Evolutionary conservation across 148 eudicot genomes (phyloP).

Genomic region (Silene uniflora): DNA sequence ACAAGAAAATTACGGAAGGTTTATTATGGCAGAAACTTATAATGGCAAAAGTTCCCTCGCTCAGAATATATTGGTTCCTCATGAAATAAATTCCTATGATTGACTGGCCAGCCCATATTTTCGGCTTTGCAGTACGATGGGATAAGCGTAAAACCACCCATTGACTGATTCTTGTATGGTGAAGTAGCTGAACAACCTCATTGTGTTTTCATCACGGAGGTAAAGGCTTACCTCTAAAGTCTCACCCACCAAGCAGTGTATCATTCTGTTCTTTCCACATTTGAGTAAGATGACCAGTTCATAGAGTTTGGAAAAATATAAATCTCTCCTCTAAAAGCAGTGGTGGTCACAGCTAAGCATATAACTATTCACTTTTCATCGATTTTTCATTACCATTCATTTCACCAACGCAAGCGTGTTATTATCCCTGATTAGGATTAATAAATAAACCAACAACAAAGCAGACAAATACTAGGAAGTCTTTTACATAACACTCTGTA

Average conservation of each 20-base stretch:
- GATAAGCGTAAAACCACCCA: no score
- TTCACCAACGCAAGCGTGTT: neutral
- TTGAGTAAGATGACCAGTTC: neutral
- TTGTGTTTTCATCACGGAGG: no score
- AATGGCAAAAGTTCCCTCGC: neutral
- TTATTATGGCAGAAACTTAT: neutral
- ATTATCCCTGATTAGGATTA: neutral
- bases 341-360: neutral
- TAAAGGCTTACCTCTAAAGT: no score
- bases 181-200: no score
- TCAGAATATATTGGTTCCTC: neutral
- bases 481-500: neutral
- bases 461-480: neutral
- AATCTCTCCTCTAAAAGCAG: neutral
- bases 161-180: no score
- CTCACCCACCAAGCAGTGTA: neutral
- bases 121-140: no score
- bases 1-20: neutral
- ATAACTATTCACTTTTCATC: neutral
- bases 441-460: neutral
- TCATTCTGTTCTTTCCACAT: neutral
- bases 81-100: neutral
- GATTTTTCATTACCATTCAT: neutral
- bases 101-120: neutral
- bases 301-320: neutral